Evolutionary conservation across 129 eudicot genomes (phyloP), one percentile per base, ranked within the genome.

Genomic region (Artemisia argyi): DNA sequence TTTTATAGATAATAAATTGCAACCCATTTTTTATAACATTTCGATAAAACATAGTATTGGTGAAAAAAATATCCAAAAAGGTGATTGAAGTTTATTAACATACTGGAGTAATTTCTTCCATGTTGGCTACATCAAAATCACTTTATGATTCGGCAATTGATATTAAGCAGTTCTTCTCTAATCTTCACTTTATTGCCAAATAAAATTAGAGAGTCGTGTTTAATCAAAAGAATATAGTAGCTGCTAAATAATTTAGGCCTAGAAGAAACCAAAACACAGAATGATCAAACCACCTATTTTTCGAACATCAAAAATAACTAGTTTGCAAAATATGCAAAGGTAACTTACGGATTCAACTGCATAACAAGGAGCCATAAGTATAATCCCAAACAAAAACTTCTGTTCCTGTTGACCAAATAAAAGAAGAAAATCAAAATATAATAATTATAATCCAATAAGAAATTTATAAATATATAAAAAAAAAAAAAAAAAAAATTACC

Each of bases 361-460:
- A 86, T 95, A 95, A 76, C 99, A 90, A 13, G 97, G 99, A 16
- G 87, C 97, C 99, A 95, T 95, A 78, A 95, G 63, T 74, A 95
- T 74, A 68, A 95, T 93, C 3, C 94, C 93, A 72, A 94, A 83
- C 84, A 94, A 79, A 81, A 94, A 95, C 88, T 95, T 95, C 83
- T 95, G 99, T 85, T 95, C 97, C 97, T 95, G 93, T 55, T 57
- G 11, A 51, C 76, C 60, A 69, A 80, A 42, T 16, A 57, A 35
- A 39, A 32, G 22, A 5, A 32, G 2, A 39, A 39, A 39, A 39
- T 39, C 46, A 39, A 39, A 69, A 26, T 47, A 61, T 30, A 30
- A 61, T 30, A 30, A 54, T 8, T 14, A 58, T 65, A 53, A 47
- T 14, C 18, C 65, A 55, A 52, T 71, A 74, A n/a, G n/a, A n/a